Evolutionary conservation across 768 basidiomycete genomes (phyloP).

Genomic region (Kwoniella shandongensis): DNA sequence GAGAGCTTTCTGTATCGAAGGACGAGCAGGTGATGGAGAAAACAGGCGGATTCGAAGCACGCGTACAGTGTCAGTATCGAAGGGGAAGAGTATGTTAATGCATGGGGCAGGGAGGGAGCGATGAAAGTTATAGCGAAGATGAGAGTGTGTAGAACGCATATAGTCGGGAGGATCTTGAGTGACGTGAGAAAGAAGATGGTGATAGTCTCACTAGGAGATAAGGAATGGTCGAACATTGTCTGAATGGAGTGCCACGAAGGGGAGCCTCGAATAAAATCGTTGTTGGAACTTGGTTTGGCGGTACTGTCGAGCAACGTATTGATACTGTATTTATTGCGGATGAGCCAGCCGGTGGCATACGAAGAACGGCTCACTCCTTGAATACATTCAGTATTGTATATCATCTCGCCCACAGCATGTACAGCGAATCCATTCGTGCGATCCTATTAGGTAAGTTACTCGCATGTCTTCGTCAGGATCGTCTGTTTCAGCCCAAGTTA

Average conservation of each 20-base stretch:
- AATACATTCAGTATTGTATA: too few species aligned
- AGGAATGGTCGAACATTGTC: neutral
- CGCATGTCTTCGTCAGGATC: too few species aligned
- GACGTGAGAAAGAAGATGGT: neutral
- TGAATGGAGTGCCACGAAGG: neutral
- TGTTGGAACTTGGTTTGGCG: too few species aligned
- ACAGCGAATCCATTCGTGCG: too few species aligned
- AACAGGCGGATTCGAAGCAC: neutral
- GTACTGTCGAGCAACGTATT: too few species aligned
- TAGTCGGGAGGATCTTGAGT: neutral
- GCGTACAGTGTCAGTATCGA: neutral
- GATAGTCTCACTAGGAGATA: neutral
- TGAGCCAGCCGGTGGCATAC: constrained; percentile 3
- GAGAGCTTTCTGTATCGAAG: too few species aligned
- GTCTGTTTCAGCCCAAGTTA: too few species aligned
- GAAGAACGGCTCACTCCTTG: too few species aligned
- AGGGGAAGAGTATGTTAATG: neutral
- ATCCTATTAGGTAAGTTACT: too few species aligned
- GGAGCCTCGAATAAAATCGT: too few species aligned
- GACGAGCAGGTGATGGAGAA: neutral
- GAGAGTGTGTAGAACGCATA: neutral
- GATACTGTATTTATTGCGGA: too few species aligned
- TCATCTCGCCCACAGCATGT: too few species aligned
- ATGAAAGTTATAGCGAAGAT: neutral
- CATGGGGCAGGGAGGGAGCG: neutral